These are phyloP conservation scores for Passiflora organensis DNA, from an alignment of 345 rosid genomes.

Conservation along the genomic window DNA sequence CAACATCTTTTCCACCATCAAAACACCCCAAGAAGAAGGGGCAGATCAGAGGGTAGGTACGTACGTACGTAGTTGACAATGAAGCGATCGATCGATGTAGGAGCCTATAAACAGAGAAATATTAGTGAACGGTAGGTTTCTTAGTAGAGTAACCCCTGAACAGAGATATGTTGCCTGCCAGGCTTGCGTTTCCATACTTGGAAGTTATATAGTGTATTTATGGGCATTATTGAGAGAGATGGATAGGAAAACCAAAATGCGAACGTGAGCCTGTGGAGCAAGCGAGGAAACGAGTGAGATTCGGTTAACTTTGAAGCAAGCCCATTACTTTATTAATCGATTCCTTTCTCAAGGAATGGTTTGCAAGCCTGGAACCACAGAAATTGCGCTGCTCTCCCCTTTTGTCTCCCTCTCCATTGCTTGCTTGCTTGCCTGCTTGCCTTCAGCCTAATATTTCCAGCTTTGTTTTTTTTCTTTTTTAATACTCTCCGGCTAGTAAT, in stretches of 20 bases:
- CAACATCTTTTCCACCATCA: too few relatives aligned
- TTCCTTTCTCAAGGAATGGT: constrained; percentile 44
- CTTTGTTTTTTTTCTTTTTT: too few relatives aligned
- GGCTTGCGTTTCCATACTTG: constrained; percentile 36
- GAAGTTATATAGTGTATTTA: constrained; percentile 22
- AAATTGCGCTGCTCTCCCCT: constrained; percentile 15
- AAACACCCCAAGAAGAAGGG: too few relatives aligned
- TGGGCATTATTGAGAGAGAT: background rate
- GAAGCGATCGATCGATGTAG: background rate
- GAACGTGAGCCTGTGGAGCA: too few relatives aligned
- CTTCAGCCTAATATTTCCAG: too few relatives aligned
- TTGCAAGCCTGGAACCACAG: constrained; percentile 64
- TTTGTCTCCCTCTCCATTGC: background rate
- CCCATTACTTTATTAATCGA: constrained; percentile 46
- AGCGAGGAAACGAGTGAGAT: constrained; percentile 48
- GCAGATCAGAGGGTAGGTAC: too few relatives aligned
- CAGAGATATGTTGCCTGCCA: constrained; percentile 18
- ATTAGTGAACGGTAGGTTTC: background rate
- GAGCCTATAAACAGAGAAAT: background rate
- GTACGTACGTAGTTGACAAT: too few relatives aligned
- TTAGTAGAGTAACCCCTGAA: constrained; percentile 14
- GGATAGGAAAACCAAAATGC: constrained; percentile 16
- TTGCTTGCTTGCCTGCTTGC: too few relatives aligned
- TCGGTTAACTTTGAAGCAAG: constrained; percentile 70
- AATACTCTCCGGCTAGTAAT: too few relatives aligned